A percentile compares a stretch with the other conserved stretches of the same genome.
These are phyloP conservation scores for Cadophora sp. DNA, from an alignment of 2,329 filamentous ascomycete genomes.

Conservation along the genomic window DNA sequence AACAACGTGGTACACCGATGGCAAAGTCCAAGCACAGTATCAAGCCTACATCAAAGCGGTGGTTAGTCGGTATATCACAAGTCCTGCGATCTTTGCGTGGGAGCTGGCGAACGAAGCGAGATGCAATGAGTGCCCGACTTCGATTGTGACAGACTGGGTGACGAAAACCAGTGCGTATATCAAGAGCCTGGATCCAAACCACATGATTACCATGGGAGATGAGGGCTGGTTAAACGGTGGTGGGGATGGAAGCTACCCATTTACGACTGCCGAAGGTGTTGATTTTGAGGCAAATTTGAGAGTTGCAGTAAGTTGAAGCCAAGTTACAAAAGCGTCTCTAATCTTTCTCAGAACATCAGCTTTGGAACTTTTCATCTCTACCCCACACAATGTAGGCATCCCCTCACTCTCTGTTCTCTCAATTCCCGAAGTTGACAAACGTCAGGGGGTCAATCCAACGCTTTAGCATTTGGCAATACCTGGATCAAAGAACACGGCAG, in stretches of 20 bases:
- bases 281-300: slow-evolving; percentile 54
- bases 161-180: slow-evolving; percentile 63
- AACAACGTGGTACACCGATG: slow-evolving; percentile 63
- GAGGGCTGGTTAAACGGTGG: slow-evolving; percentile 59
- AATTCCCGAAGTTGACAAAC: not conserved
- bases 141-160: slow-evolving; percentile 67
- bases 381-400: slow-evolving; percentile 47
- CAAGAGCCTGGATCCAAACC: slow-evolving; percentile 65
- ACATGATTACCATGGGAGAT: slow-evolving; percentile 69
- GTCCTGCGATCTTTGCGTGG: slow-evolving; percentile 69
- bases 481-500: slow-evolving; percentile 55
- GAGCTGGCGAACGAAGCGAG: slow-evolving; percentile 74
- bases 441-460: slow-evolving; percentile 39
- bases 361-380: slow-evolving; percentile 62
- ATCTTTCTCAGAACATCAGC: slow-evolving; percentile 51
- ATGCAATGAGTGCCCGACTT: slow-evolving; percentile 64
- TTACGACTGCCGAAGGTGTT: slow-evolving; percentile 48
- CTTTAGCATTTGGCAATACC: slow-evolving; percentile 49
- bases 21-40: slow-evolving; percentile 61
- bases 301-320: not conserved
- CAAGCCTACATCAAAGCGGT: slow-evolving; percentile 63
- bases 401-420: not conserved
- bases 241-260: slow-evolving; percentile 51
- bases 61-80: slow-evolving; percentile 64
- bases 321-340: not conserved